phyloP scores from a whole-genome alignment of 1,284 basidiomycete species.

The Cutaneotrichosporon arboriforme region DNA sequence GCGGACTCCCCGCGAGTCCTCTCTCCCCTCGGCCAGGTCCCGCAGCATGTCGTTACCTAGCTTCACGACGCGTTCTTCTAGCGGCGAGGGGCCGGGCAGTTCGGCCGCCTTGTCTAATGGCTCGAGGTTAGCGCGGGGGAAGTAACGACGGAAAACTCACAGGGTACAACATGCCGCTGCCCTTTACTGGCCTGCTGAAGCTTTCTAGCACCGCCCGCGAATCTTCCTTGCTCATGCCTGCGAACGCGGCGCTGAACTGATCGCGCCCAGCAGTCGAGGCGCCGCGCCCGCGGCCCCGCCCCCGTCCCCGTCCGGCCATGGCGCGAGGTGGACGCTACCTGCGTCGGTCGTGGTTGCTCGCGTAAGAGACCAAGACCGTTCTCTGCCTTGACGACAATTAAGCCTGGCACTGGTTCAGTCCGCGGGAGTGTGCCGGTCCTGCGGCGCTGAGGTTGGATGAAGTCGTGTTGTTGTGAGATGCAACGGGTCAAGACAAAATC shows the following conservation, averaged over 20 bases:
- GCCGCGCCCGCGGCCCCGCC: constrained; percentile 17
- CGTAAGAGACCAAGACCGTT: no score
- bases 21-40: constrained; percentile 20
- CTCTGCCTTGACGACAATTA: no score
- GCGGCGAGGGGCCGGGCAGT: constrained; percentile 21
- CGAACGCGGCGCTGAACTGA: constrained; percentile 21
- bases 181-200: constrained; percentile 23
- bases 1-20: constrained; percentile 1
- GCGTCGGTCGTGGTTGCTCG: not conserved
- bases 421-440: no score
- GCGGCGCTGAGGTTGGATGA: no score
- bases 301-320: constrained; percentile 10
- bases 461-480: no score
- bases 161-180: constrained; percentile 39
- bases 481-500: no score
- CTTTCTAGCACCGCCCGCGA: constrained; percentile 18
- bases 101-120: constrained; percentile 30
- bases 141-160: constrained; percentile 20
- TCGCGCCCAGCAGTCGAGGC: constrained; percentile 16
- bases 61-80: constrained; percentile 22
- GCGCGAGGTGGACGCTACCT: not conserved
- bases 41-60: constrained; percentile 22
- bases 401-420: no score
- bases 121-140: constrained; percentile 8
- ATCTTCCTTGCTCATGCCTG: constrained; percentile 23